phyloP scores from a whole-genome alignment of 352 stramenopile genomes.

The Phytopythium litorale region DNA sequence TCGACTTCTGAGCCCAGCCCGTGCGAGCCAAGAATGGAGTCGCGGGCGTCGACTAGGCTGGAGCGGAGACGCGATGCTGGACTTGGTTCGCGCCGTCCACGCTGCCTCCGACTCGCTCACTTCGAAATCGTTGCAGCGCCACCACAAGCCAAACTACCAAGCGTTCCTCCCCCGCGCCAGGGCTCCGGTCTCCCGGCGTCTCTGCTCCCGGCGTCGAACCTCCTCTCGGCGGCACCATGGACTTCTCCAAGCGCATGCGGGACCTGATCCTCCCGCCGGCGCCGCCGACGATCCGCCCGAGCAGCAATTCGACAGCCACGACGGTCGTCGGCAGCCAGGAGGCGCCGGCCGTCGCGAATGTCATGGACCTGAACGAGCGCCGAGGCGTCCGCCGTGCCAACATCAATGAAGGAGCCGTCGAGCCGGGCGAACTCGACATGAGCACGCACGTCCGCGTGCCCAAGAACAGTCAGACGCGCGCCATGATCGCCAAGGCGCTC shows the following conservation, averaged over 20 bases:
- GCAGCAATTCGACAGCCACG: constrained; percentile 27
- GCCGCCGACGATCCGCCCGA: constrained; percentile 48
- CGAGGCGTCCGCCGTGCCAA: constrained; percentile 65
- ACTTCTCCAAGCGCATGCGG: constrained; percentile 76
- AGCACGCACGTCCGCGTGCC: constrained; percentile 48
- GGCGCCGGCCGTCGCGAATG: constrained; percentile 14
- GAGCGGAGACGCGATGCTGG: not conserved
- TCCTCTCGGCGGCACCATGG: constrained; percentile 27
- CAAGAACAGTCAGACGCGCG: constrained; percentile 68
- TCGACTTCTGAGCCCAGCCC: not conserved
- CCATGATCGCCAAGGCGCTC: constrained; percentile 76
- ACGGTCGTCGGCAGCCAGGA: constrained; percentile 17
- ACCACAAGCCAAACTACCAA: not conserved
- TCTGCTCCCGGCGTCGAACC: not conserved
- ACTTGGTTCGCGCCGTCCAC: not conserved
- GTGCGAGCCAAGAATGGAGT: constrained; percentile 3
- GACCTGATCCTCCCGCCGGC: constrained; percentile 57
- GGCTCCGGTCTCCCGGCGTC: not conserved
- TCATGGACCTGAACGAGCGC: constrained; percentile 51
- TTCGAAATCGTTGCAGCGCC: constrained; percentile 3
- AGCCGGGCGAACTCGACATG: constrained; percentile 54
- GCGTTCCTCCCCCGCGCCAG: not conserved
- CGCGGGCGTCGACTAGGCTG: not conserved
- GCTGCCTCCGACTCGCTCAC: not conserved
- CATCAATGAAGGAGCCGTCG: constrained; percentile 76